Conservation (phyloP, 2,329 filamentous ascomycete species). For the Aureobasidium sp. region DNA sequence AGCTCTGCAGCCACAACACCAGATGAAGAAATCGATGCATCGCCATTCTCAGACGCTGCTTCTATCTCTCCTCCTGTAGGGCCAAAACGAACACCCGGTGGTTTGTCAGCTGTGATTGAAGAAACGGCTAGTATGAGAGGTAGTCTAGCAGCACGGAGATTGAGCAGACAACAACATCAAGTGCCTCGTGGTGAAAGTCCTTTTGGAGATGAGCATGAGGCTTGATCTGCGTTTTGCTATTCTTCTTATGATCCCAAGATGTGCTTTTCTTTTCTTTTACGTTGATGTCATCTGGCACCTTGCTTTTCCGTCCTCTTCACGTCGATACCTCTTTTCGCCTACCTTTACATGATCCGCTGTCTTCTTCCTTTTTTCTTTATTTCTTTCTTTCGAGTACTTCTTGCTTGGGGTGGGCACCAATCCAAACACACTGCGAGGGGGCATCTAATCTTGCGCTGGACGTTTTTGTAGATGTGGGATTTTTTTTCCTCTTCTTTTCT, state of each 20-base stretch:
- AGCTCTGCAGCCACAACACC: not conserved
- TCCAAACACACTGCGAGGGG: too few relatives aligned
- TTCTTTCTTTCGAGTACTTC: not conserved
- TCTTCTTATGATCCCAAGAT: not conserved
- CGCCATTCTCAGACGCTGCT: constrained; percentile 17
- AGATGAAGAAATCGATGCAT: not conserved
- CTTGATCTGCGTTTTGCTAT: not conserved
- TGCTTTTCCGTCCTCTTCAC: not conserved
- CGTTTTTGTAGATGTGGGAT: not conserved
- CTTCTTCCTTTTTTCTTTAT: not conserved
- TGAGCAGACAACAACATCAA: not conserved
- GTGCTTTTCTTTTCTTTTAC: too few relatives aligned
- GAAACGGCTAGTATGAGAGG: constrained; percentile 20
- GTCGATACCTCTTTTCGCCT: too few relatives aligned
- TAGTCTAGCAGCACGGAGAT: not conserved
- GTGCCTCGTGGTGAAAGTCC: not conserved
- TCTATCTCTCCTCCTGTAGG: not conserved
- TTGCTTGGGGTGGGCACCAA: too few relatives aligned
- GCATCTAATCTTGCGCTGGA: not conserved
- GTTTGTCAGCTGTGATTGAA: constrained; percentile 37
- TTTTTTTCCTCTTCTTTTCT: not conserved
- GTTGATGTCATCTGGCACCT: not conserved
- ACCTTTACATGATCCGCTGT: too few relatives aligned
- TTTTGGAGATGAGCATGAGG: constrained; percentile 9
- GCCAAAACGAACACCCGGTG: not conserved